These are phyloP conservation scores for Fagopyrum tataricum DNA, from an alignment of 148 eudicot species.

Conservation along the genomic window DNA sequence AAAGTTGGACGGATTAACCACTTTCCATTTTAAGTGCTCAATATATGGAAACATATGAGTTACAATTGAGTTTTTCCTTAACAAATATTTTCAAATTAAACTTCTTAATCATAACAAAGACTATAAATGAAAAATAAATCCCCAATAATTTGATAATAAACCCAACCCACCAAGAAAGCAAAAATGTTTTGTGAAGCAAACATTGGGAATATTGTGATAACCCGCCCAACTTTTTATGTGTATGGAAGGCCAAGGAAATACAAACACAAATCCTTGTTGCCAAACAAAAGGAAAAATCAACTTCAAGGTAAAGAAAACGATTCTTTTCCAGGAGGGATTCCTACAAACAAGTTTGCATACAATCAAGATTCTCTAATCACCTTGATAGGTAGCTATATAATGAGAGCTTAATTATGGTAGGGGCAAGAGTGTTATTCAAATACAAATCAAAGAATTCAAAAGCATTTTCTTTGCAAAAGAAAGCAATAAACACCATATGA, in stretches of 20 bases:
- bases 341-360: not conserved
- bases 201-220: not conserved
- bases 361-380: not conserved
- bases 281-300: not conserved
- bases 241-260: not conserved
- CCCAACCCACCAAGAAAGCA: slow-evolving; percentile 1
- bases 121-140: no score
- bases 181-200: not conserved
- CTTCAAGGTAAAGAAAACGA: not conserved
- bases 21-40: no score
- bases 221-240: not conserved
- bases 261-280: not conserved
- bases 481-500: not conserved
- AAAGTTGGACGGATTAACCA: no score
- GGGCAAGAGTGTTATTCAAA: not conserved
- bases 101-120: no score
- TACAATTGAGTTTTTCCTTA: no score
- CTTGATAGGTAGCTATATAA: not conserved
- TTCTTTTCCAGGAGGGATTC: not conserved
- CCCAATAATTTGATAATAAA: no score
- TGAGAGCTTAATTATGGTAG: not conserved
- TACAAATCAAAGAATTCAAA: not conserved
- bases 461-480: not conserved
- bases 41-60: no score
- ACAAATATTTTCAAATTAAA: no score